Base-by-base conservation (phyloP, 495 filamentous ascomycete species). In the Lophiotrema nucula region DNA sequence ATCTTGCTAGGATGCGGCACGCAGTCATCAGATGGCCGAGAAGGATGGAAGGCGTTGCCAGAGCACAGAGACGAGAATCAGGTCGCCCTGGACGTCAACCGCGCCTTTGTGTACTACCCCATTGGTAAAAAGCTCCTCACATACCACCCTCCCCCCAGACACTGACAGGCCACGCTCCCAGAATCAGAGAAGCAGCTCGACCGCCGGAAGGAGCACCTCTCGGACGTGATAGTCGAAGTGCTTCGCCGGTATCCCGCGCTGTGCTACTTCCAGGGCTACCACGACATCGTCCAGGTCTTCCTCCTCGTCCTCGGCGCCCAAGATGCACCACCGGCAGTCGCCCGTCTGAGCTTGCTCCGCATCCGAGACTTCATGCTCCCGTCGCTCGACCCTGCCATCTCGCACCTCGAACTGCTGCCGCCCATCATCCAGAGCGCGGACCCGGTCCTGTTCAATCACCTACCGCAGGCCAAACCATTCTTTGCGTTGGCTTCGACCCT, bases 321-420 rank as follows among this genome's bases (percentile, higher is more conserved):
- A 4, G 54, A 74, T n/a, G 71, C 78, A 2, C 67, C 76, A 24
- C 64, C 73, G 2, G 84, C 87, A 25, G 83, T 95, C 13, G 77
- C 87, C 27, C 87, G 85, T 19, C 82, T 98, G 50, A 96, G 92
- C 2, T 81, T 91, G 19, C 79, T 97, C 18, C 86, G 88, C 44
- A 96, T 97, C 67, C 83, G 93, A 46, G 93, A 98, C 73, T 98
- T 96, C 69, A 97, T 98, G 95, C 84, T 97, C 1, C 92, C 92
- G 5, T 86, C 86, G 11, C 80, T 98, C n/a, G 74, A 81, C 19
- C 87, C 91, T 8, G 86, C 92, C 13, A 70, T 95, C 45, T 79
- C 83, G 37, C 93, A 97, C 69, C 82, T 97, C 1, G 81, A 83
- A 15, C 81, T 98, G 0, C 83, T 98, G 55, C 92, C 89, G 6